Evolutionary conservation across 345 rosid species (phyloP).

Genomic region (Erodium maritimum): DNA sequence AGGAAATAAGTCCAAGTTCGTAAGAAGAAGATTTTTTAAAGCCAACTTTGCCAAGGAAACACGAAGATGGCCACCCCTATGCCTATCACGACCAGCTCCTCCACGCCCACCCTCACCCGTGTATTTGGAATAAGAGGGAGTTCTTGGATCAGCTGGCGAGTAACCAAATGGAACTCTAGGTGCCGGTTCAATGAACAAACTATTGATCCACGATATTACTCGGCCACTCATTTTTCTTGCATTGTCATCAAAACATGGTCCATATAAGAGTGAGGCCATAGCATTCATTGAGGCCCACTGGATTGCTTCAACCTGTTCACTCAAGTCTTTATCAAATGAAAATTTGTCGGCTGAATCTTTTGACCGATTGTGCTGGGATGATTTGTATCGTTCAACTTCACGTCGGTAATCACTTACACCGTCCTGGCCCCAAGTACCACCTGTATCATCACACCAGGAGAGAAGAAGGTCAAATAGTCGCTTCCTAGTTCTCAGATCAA

Average conservation of each 20-base stretch:
- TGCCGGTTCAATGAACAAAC: slow-evolving; percentile 90
- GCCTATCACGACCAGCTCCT: slow-evolving; percentile 74
- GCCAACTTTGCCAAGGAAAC: slow-evolving; percentile 90
- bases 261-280: slow-evolving; percentile 90
- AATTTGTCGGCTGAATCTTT: slow-evolving; percentile 92
- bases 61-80: slow-evolving; percentile 79
- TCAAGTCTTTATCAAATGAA: slow-evolving; percentile 86
- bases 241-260: slow-evolving; percentile 97
- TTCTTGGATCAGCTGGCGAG: slow-evolving; percentile 88
- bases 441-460: slow-evolving; percentile 84
- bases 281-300: slow-evolving; percentile 99
- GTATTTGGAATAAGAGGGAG: slow-evolving; percentile 85
- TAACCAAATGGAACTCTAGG: slow-evolving; percentile 92
- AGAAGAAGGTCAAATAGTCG: slow-evolving; percentile 82
- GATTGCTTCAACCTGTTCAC: slow-evolving; percentile 83
- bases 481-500: slow-evolving; percentile 81
- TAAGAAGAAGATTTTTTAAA: slow-evolving; percentile 87
- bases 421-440: slow-evolving; percentile 82
- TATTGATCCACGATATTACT: slow-evolving; percentile 90
- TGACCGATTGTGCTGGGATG: slow-evolving; percentile 79
- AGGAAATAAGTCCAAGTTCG: slow-evolving; percentile 93
- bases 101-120: slow-evolving; percentile 80
- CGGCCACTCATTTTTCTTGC: slow-evolving; percentile 98
- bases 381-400: slow-evolving; percentile 90
- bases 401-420: slow-evolving; percentile 80